Evolutionary conservation across 768 basidiomycete species (phyloP), one percentile per base, ranked within the genome.

Genomic region (Suillus hirtellus): DNA sequence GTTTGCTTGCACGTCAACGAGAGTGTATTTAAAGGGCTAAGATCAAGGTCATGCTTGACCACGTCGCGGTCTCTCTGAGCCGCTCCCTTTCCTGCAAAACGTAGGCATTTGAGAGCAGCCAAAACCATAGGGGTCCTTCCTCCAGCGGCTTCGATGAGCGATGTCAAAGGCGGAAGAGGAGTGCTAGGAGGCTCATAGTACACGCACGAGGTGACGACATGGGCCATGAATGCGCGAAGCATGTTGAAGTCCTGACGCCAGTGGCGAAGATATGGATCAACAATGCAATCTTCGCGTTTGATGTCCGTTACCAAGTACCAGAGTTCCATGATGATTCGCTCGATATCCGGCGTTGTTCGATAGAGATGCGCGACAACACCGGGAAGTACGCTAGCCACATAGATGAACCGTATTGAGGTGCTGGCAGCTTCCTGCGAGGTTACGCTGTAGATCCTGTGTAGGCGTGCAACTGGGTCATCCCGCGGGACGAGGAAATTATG

Each of bases 261-360:
- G 31, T 53, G 52, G 19, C 52, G 52, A 53, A 53, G 31, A 53
- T 53, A 53, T 11, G 52, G 52, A 53, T 34, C 52, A 34, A 34
- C 31, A 53, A 53, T 53, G 19, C 52, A 34, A 19, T 34, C 31
- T 53, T 53, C 52, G 31, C 19, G 19, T 53, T 53, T 53, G 31
- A 53, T 53, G 1, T 53, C 31, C 52, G 52, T 11, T 3, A 53
- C 31, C 52, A 53, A 34, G 52, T 53, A 53, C 52, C 52, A 53
- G 17, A 53, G 52, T n/a, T 53, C 52, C 52, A 53, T 53, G 52
- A 53, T 53, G 52, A 53, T 53, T 53, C 52, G 31, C 52, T 53
- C 52, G 19, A 53, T 53, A 19, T 34, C 19, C 34, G 52, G 52
- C 5, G 52, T 53, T 53, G 52, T 34, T 5, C 52, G 31, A 53